Conservation (phyloP, 768 basidiomycete genomes). For the Lactifluus piperatus region DNA sequence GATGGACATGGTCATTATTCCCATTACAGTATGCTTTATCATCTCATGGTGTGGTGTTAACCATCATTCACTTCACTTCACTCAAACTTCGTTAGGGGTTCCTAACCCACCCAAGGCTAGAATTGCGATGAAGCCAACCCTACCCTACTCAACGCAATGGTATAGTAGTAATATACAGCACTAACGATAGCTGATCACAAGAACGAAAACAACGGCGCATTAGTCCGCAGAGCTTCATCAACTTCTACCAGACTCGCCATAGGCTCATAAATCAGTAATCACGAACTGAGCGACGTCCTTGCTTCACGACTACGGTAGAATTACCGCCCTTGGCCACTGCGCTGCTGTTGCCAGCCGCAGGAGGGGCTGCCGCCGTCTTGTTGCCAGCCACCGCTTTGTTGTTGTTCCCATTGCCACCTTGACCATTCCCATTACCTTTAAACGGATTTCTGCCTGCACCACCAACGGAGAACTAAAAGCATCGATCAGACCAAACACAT, state of each 20-base stretch:
- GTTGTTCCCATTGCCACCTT: too few species aligned
- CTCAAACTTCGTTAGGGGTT: neutral
- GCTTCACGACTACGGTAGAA: neutral
- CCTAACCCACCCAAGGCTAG: conserved; percentile 14
- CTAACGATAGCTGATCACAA: neutral
- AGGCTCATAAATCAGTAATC: neutral
- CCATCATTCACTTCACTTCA: neutral
- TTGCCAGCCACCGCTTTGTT: conserved; percentile 12
- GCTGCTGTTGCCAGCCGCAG: conserved; percentile 7
- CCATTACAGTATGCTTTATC: too few species aligned
- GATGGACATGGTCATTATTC: too few species aligned
- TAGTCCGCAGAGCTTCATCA: neutral
- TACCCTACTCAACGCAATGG: conserved; percentile 7
- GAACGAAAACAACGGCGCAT: conserved; percentile 9
- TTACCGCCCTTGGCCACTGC: neutral
- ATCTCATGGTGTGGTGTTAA: too few species aligned
- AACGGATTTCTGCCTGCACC: neutral
- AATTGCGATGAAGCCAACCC: conserved; percentile 13
- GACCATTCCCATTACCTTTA: neutral
- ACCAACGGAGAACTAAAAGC: conserved; percentile 7
- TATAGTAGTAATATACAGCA: conserved; percentile 12
- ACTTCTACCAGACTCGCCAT: neutral
- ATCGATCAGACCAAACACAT: neutral
- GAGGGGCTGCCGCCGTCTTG: conserved; percentile 9
- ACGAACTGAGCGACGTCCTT: neutral